These are phyloP conservation scores for Corylus americana DNA, from an alignment of 306 rosid species.

Conservation along the genomic window DNA sequence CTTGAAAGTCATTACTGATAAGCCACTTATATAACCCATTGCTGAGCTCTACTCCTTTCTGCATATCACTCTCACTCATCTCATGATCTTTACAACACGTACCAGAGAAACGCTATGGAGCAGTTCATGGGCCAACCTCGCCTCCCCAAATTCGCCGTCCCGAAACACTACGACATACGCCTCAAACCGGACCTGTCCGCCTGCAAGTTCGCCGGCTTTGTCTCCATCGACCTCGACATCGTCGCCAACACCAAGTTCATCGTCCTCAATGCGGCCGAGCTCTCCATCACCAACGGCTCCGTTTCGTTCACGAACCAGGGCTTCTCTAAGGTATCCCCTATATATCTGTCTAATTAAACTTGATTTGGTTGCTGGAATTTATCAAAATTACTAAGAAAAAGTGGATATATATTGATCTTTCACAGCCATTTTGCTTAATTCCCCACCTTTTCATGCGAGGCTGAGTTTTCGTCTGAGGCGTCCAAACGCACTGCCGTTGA, in stretches of 20 bases:
- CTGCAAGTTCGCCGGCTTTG: conserved; percentile 74
- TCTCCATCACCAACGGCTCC: conserved; percentile 35
- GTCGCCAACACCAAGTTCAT: conserved; percentile 61
- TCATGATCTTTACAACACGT: neutral
- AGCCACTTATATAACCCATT: too few relatives aligned
- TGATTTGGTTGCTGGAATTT: neutral
- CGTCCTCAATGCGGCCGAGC: conserved; percentile 85
- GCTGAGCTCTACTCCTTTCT: too few relatives aligned
- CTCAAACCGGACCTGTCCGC: conserved; percentile 76
- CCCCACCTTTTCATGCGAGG: too few relatives aligned
- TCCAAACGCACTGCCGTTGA: conserved; percentile 13
- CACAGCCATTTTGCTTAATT: neutral
- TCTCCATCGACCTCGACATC: conserved; percentile 61
- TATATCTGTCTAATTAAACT: neutral
- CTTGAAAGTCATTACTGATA: too few relatives aligned
- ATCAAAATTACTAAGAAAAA: neutral
- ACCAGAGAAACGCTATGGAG: conserved; percentile 45
- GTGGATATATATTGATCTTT: neutral
- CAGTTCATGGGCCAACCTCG: conserved; percentile 86
- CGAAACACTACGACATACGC: conserved; percentile 62
- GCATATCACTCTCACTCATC: neutral
- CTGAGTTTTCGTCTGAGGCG: too few relatives aligned
- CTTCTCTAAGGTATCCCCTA: conserved; percentile 50
- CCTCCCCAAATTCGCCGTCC: conserved; percentile 86
- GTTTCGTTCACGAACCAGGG: conserved; percentile 41